A percentile compares a stretch with the other conserved stretches of the same genome.
Evolutionary conservation across 2,329 filamentous ascomycete genomes (phyloP).

Genomic region (Pseudogymnoascus sp.): DNA sequence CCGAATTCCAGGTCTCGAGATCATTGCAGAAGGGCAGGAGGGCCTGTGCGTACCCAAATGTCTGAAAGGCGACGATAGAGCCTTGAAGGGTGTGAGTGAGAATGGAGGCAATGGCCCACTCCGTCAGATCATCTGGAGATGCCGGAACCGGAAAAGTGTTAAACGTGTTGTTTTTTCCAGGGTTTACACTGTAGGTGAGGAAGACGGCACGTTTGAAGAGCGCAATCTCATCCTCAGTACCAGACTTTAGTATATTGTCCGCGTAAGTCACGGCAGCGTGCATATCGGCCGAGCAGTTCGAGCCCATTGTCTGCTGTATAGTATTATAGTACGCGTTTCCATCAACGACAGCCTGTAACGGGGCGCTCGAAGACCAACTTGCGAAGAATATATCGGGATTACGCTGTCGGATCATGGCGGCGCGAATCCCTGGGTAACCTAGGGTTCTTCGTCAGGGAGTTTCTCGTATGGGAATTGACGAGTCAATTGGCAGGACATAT

Average conservation of each 20-base stretch:
- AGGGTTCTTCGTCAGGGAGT: neutral
- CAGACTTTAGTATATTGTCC: slow-evolving; percentile 10
- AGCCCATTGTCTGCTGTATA: slow-evolving; percentile 12
- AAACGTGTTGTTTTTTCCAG: neutral
- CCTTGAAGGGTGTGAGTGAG: neutral
- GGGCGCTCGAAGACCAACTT: slow-evolving; percentile 12
- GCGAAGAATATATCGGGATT: slow-evolving; percentile 15
- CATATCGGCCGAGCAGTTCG: slow-evolving; percentile 14
- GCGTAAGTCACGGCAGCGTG: slow-evolving; percentile 14
- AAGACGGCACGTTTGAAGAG: slow-evolving; percentile 11
- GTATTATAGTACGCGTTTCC: slow-evolving; percentile 11
- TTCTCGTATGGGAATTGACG: neutral
- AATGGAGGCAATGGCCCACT: neutral
- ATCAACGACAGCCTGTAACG: slow-evolving; percentile 11
- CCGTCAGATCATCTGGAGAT: neutral
- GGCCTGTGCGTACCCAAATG: neutral
- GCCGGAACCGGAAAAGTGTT: neutral
- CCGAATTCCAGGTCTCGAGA: neutral
- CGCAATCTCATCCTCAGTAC: slow-evolving; percentile 10
- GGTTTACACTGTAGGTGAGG: neutral
- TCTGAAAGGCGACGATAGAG: neutral
- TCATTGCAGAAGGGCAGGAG: neutral
- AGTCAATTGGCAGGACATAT: neutral
- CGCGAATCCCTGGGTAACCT: slow-evolving; percentile 13
- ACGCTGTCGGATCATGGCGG: slow-evolving; percentile 10